Evolutionary conservation across 2,329 filamentous ascomycete species (phyloP).

Genomic region (Fusarium subtropicale): DNA sequence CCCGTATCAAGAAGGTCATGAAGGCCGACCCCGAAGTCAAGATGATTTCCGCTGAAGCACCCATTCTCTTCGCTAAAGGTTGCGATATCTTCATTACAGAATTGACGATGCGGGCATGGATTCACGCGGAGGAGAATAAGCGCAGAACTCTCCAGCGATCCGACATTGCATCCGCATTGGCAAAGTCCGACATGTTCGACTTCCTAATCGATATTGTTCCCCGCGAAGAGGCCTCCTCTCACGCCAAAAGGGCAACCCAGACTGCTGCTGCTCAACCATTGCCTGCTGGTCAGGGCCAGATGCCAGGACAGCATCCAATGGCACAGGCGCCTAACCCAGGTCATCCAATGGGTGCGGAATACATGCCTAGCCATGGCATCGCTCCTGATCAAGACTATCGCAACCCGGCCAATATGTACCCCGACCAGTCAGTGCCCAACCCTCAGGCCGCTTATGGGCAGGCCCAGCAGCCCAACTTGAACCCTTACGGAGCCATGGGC

Average conservation of each 20-base stretch:
- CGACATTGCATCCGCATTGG: constrained; percentile 94
- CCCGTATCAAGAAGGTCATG: constrained; percentile 99
- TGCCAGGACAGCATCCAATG: constrained; percentile 64
- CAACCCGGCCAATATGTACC: constrained; percentile 82
- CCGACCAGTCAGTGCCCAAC: constrained; percentile 79
- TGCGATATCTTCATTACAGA: constrained; percentile 99
- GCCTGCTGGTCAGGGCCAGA: constrained; percentile 62
- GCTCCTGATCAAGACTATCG: constrained; percentile 82
- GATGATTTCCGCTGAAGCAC: constrained; percentile 99
- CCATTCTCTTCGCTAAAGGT: constrained; percentile 97
- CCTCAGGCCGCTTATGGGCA: constrained; percentile 80
- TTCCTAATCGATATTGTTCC: constrained; percentile 99
- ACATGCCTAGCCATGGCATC: constrained; percentile 73
- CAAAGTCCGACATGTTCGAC: constrained; percentile 99
- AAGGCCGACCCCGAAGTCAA: constrained; percentile 99
- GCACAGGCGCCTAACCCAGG: constrained; percentile 68
- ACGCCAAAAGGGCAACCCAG: constrained; percentile 79
- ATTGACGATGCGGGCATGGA: constrained; percentile 99
- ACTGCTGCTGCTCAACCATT: constrained; percentile 58
- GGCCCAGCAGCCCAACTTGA: constrained; percentile 73
- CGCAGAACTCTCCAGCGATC: constrained; percentile 92
- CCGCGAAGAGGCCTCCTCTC: constrained; percentile 88
- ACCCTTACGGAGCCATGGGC: constrained; percentile 77
- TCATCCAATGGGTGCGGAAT: constrained; percentile 71
- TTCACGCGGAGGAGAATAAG: constrained; percentile 99